phyloP scores from a whole-genome alignment of 108 stramenopile species.

The Cyclostephanos invisitatus region DNA sequence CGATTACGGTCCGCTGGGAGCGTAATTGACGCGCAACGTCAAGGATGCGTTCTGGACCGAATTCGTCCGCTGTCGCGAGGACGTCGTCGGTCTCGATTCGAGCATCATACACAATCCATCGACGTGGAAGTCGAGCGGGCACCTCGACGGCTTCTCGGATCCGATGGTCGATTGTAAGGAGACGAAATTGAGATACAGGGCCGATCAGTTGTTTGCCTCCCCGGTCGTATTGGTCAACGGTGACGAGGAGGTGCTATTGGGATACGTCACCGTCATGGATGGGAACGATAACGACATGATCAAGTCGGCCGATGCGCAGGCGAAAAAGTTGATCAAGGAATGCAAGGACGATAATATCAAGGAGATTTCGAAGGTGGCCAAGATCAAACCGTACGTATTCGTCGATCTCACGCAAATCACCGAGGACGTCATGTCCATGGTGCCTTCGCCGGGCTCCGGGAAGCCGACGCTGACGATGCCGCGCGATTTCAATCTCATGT shows the following conservation, averaged over 20 bases:
- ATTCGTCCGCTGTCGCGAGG: slow-evolving; percentile 90
- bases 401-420: slow-evolving; percentile 79
- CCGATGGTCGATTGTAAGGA: slow-evolving; percentile 98
- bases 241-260: slow-evolving; percentile 55
- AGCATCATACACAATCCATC: slow-evolving; percentile 93
- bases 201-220: slow-evolving; percentile 91
- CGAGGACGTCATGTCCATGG: slow-evolving; percentile 74
- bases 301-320: slow-evolving; percentile 74
- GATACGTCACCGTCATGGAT: slow-evolving; percentile 90
- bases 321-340: slow-evolving; percentile 70
- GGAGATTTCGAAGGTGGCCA: slow-evolving; percentile 47
- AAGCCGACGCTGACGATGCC: slow-evolving; percentile 92
- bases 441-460: slow-evolving; percentile 90
- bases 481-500: slow-evolving; percentile 97
- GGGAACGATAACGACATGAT: slow-evolving; percentile 84
- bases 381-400: slow-evolving; percentile 67
- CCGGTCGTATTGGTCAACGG: slow-evolving; percentile 61
- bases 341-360: neutral
- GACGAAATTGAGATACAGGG: slow-evolving; percentile 92
- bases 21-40: slow-evolving; percentile 86
- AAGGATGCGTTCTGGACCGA: slow-evolving; percentile 93
- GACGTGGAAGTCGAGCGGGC: slow-evolving; percentile 95
- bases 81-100: slow-evolving; percentile 93
- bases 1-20: slow-evolving; percentile 97
- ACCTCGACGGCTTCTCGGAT: slow-evolving; percentile 96